Percentiles rank a stretch among this genome's conserved stretches.
Evolutionary conservation across 192 early-diverging fungal species (phyloP).

Genomic region (Polychytrium aggregatum): DNA sequence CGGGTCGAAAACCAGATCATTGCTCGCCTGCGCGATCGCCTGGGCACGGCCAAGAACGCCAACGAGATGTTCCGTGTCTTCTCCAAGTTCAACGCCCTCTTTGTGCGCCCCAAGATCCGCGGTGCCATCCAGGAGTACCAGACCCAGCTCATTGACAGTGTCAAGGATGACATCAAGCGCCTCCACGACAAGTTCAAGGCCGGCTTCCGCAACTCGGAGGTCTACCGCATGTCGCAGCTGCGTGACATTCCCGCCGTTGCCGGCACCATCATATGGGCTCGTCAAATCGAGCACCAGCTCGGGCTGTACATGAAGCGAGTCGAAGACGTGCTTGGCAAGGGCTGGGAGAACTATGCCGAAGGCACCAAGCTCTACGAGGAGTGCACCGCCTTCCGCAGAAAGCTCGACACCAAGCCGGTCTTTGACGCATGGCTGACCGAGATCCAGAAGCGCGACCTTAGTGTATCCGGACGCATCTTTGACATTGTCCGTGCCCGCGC

Average conservation of each 20-base stretch:
- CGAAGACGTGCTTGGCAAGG: conserved; percentile 91
- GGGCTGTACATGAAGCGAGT: conserved; percentile 92
- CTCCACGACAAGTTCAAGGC: conserved; percentile 93
- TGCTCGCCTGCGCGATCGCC: conserved; percentile 75
- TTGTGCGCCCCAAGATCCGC: conserved; percentile 98
- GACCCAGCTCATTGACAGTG: conserved; percentile 90
- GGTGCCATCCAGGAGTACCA: conserved; percentile 99
- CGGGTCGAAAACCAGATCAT: conserved; percentile 98
- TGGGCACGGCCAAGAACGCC: conserved; percentile 92
- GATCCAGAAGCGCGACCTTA: conserved; percentile 67
- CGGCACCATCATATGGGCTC: conserved; percentile 92
- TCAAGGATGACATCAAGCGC: conserved; percentile 94
- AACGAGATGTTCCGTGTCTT: conserved; percentile 99
- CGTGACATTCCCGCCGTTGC: conserved; percentile 89
- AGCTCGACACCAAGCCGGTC: conserved; percentile 83
- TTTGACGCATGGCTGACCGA: conserved; percentile 88
- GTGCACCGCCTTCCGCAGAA: conserved; percentile 80
- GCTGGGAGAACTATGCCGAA: conserved; percentile 96
- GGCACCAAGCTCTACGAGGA: conserved; percentile 86
- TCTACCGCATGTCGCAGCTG: conserved; percentile 75
- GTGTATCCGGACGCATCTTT: conserved; percentile 82
- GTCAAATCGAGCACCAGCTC: conserved; percentile 95
- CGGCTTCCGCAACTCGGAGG: conserved; percentile 82
- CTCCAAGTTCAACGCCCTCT: conserved; percentile 99
- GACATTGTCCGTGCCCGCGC: conserved; percentile 74